These are phyloP conservation scores for Stellera chamaejasme DNA, from an alignment of 345 rosid genomes.

Conservation along the genomic window DNA sequence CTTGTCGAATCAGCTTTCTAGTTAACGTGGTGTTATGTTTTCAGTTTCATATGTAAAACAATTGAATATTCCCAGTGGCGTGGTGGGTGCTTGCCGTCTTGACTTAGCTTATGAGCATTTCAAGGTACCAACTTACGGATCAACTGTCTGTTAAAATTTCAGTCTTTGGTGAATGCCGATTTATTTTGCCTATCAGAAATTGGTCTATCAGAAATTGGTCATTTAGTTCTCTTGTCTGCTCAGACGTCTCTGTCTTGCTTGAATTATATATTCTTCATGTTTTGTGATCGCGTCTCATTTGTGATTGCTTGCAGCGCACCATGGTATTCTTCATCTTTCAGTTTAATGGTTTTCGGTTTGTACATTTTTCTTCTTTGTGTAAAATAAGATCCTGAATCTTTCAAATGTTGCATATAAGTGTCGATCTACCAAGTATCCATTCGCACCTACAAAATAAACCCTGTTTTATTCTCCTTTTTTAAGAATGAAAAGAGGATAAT, in stretches of 20 bases:
- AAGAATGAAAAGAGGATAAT: no score
- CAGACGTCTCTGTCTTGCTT: no score
- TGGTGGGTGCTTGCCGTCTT: slow-evolving; percentile 95
- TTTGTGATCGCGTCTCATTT: no score
- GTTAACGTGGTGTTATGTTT: slow-evolving; percentile 13
- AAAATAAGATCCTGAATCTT: no score
- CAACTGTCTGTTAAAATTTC: neutral
- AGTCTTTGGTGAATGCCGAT: slow-evolving; percentile 1
- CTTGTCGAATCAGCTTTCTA: slow-evolving; percentile 1
- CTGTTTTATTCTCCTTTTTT: no score
- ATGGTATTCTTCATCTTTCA: neutral
- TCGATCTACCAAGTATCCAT: no score
- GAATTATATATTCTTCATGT: no score
- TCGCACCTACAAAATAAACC: no score
- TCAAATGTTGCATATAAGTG: no score
- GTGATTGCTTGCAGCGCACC: neutral
- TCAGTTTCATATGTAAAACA: slow-evolving; percentile 77
- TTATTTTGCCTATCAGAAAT: neutral
- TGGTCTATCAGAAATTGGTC: no score
- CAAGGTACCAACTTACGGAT: slow-evolving; percentile 50
- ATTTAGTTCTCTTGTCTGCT: no score
- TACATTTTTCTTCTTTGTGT: neutral
- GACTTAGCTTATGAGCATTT: slow-evolving; percentile 98
- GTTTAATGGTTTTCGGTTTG: neutral
- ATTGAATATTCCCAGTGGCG: slow-evolving; percentile 89